Evolutionary conservation across 192 early-diverging fungal genomes (phyloP).

Genomic region (Chytriomyces confervae): DNA sequence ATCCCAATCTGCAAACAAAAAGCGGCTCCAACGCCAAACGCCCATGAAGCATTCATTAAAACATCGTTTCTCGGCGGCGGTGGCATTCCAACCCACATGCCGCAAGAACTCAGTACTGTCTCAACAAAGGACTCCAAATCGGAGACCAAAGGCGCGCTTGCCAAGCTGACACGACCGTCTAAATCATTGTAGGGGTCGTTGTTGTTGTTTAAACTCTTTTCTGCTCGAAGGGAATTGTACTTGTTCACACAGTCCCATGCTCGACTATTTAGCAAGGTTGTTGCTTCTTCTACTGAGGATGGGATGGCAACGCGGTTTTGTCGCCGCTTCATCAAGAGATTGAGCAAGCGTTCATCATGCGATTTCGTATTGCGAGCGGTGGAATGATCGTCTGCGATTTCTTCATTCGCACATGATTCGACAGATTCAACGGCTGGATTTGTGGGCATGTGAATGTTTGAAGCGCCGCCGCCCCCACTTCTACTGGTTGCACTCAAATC

Average conservation of each 20-base stretch:
- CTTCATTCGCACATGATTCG: not conserved
- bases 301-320: not conserved
- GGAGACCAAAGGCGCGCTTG: not conserved
- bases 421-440: conserved; percentile 13
- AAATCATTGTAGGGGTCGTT: not conserved
- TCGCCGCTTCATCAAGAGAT: conserved; percentile 4
- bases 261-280: not conserved
- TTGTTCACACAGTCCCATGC: conserved; percentile 6
- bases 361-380: too few relatives aligned
- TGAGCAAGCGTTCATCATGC: not conserved
- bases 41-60: conserved; percentile 28
- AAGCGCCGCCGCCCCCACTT: not conserved
- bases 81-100: conserved; percentile 23
- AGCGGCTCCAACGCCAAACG: conserved; percentile 7
- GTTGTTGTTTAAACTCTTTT: conserved; percentile 9
- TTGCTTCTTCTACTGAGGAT: conserved; percentile 6
- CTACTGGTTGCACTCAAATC: too few relatives aligned
- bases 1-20: conserved; percentile 12
- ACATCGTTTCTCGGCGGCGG: conserved; percentile 33
- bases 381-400: not conserved
- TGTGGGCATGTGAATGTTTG: not conserved
- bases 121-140: conserved; percentile 1
- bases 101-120: not conserved
- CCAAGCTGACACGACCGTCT: not conserved
- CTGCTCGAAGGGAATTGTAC: conserved; percentile 15